Evolutionary conservation across 495 filamentous ascomycete genomes (phyloP).

Genomic region (Xylaria palmicola): DNA sequence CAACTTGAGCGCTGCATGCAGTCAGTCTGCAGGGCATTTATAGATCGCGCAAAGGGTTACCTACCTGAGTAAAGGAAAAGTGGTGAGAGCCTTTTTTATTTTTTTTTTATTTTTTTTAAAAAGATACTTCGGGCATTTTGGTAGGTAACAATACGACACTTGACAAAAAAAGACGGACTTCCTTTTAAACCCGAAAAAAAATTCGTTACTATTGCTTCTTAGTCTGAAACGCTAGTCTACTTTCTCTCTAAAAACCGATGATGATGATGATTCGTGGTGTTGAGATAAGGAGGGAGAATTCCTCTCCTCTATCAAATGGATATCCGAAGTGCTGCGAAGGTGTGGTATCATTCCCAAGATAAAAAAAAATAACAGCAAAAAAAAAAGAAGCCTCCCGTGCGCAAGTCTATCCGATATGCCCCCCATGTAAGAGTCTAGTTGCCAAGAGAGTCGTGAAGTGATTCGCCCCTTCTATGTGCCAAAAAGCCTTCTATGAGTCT

Average conservation of each 20-base stretch:
- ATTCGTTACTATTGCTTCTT: slow-evolving; percentile 1
- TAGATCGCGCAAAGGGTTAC: too few relatives aligned
- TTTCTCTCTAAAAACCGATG: neutral
- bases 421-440: neutral
- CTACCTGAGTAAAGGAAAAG: too few relatives aligned
- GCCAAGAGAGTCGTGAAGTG: neutral
- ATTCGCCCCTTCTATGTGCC: neutral
- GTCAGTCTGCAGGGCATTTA: too few relatives aligned
- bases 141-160: too few relatives aligned
- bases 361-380: neutral
- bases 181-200: too few relatives aligned
- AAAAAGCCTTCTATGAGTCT: neutral
- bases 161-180: too few relatives aligned
- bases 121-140: too few relatives aligned
- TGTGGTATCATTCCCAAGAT: slow-evolving; percentile 6
- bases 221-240: neutral
- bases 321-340: neutral
- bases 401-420: neutral
- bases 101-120: too few relatives aligned
- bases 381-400: neutral
- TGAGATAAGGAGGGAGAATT: too few relatives aligned
- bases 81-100: too few relatives aligned
- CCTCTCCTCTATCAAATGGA: neutral
- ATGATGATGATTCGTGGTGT: too few relatives aligned
- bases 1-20: too few relatives aligned